Conservation (phyloP, 2,329 filamentous ascomycete genomes). For the Claviceps purpurea region DNA sequence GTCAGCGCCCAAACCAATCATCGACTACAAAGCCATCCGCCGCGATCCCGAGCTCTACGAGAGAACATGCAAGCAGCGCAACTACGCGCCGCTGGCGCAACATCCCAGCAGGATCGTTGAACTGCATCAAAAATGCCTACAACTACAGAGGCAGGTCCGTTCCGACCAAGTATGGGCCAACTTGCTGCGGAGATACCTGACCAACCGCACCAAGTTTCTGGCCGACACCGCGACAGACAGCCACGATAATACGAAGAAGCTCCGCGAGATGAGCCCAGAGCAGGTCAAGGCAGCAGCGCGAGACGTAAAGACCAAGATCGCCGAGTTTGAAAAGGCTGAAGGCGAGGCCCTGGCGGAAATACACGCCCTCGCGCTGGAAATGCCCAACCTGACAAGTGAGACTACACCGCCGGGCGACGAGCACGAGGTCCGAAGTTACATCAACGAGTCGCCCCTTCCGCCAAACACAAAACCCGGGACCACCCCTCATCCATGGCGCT, state of each 20-base stretch:
- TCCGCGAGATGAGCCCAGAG: constrained; percentile 28
- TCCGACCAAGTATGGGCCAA: constrained; percentile 54
- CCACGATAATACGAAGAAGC: constrained; percentile 25
- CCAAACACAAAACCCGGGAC: constrained; percentile 11
- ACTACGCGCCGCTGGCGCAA: constrained; percentile 50
- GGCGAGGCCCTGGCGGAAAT: constrained; percentile 50
- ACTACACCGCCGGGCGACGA: constrained; percentile 60
- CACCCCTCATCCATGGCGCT: constrained; percentile 39
- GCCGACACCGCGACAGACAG: constrained; percentile 20
- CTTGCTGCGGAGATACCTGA: constrained; percentile 39
- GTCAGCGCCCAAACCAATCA: constrained; percentile 62
- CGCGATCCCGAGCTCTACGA: constrained; percentile 69
- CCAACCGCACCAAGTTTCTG: constrained; percentile 29
- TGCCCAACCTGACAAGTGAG: constrained; percentile 76
- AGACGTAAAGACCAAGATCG: constrained; percentile 48
- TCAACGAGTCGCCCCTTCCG: constrained; percentile 54
- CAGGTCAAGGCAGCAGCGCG: constrained; percentile 51
- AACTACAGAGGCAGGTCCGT: constrained; percentile 46
- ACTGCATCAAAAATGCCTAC: constrained; percentile 44
- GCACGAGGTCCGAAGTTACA: constrained; percentile 55
- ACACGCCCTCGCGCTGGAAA: constrained; percentile 55
- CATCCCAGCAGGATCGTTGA: constrained; percentile 43
- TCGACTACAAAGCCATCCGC: constrained; percentile 85
- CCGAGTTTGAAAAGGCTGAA: constrained; percentile 48
- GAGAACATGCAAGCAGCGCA: constrained; percentile 71